Conservation (phyloP, 2,329 filamentous ascomycete genomes). For the Clonostachys solani region DNA sequence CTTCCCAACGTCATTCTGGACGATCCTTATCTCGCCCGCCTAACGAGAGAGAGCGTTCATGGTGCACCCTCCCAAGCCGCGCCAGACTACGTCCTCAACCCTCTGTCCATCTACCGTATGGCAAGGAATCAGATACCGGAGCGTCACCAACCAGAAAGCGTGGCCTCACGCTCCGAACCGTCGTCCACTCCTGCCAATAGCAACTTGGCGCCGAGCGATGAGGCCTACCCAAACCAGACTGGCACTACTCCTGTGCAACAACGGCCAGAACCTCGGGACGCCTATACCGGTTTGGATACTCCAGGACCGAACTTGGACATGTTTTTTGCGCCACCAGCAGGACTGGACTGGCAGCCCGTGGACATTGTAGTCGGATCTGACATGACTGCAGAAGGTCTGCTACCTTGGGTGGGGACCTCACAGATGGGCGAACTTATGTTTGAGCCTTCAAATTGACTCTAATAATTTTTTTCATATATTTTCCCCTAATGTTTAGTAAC, state of each 20-base stretch:
- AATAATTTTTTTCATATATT: too few relatives aligned
- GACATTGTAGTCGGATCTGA: not conserved
- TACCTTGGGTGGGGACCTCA: not conserved
- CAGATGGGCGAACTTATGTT: not conserved
- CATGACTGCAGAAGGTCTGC: not conserved
- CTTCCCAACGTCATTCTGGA: slow-evolving; percentile 6
- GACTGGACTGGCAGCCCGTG: not conserved
- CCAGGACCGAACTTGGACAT: slow-evolving; percentile 1
- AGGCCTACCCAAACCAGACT: not conserved
- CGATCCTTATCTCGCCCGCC: not conserved
- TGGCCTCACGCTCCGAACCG: not conserved
- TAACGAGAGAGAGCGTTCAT: not conserved
- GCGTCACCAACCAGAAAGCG: not conserved
- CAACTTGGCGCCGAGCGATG: not conserved
- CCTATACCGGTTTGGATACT: not conserved
- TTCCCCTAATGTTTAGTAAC: too few relatives aligned
- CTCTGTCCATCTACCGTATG: slow-evolving; percentile 5
- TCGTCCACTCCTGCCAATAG: not conserved
- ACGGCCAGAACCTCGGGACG: not conserved
- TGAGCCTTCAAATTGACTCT: too few relatives aligned
- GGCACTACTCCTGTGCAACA: too few relatives aligned
- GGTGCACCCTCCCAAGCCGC: slow-evolving; percentile 1
- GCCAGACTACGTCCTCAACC: slow-evolving; percentile 4
- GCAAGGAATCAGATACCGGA: slow-evolving; percentile 4
- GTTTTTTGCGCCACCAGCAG: not conserved